These are phyloP conservation scores for Bjerkandera adusta DNA, from an alignment of 1,284 basidiomycete species.

Conservation along the genomic window DNA sequence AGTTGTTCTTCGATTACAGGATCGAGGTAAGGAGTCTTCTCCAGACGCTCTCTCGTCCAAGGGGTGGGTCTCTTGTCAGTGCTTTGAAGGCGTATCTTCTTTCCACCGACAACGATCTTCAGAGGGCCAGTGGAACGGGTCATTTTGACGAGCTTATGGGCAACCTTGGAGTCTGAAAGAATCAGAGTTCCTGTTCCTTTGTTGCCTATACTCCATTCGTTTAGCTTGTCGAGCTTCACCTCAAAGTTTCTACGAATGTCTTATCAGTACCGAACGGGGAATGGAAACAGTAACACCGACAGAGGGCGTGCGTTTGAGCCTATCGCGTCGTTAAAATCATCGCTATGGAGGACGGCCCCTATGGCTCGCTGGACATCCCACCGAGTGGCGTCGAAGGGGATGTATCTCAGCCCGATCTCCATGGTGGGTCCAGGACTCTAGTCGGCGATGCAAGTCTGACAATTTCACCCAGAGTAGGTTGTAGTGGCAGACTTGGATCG, in stretches of 20 bases:
- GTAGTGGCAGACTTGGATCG: constrained; percentile 17
- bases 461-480: constrained; percentile 10
- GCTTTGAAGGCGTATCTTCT: constrained; percentile 25
- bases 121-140: constrained; percentile 33
- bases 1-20: constrained; percentile 59
- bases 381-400: constrained; percentile 46
- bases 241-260: constrained; percentile 45
- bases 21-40: constrained; percentile 59
- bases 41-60: constrained; percentile 21
- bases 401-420: constrained; percentile 48
- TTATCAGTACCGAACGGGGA: constrained; percentile 24
- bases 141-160: constrained; percentile 45
- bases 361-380: constrained; percentile 58
- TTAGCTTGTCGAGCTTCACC: constrained; percentile 44
- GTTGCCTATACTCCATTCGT: constrained; percentile 51
- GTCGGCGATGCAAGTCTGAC: constrained; percentile 16
- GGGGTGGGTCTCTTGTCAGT: constrained; percentile 16
- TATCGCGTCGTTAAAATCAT: constrained; percentile 43
- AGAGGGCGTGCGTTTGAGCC: constrained; percentile 31
- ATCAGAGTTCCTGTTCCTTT: constrained; percentile 54
- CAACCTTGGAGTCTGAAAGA: constrained; percentile 42
- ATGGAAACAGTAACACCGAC: constrained; percentile 21
- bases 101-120: constrained; percentile 38
- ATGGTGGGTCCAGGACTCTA: constrained; percentile 34
- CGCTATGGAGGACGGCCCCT: constrained; percentile 52